These are phyloP conservation scores for Turritis glabra DNA, from an alignment of 345 rosid genomes.

Conservation along the genomic window DNA sequence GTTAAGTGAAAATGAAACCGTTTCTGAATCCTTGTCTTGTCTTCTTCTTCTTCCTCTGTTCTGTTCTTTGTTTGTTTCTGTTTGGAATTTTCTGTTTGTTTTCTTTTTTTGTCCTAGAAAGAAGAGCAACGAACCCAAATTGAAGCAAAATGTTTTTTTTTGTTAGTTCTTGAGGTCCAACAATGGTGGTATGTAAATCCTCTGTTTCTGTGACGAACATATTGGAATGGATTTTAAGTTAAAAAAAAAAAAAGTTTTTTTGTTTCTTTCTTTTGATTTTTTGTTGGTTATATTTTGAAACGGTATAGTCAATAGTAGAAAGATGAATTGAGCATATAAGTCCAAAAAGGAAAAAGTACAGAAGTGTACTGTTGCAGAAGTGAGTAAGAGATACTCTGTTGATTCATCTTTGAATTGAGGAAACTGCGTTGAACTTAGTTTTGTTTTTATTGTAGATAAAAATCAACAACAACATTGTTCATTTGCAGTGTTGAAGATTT, in stretches of 20 bases:
- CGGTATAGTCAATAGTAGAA: conserved; percentile 14
- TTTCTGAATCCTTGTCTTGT: not conserved
- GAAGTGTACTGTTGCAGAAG: conserved; percentile 34
- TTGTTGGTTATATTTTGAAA: conserved; percentile 17
- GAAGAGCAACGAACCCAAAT: not conserved
- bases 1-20: conserved; percentile 64
- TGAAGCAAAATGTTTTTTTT: conserved; percentile 14
- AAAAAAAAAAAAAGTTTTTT: not conserved
- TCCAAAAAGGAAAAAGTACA: conserved; percentile 24
- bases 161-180: conserved; percentile 8
- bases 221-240: not conserved
- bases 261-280: not conserved
- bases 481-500: conserved; percentile 30
- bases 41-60: conserved; percentile 24
- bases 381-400: conserved; percentile 20
- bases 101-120: not conserved
- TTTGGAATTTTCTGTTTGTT: conserved; percentile 19
- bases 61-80: conserved; percentile 15
- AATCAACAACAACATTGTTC: conserved; percentile 18
- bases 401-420: conserved; percentile 4
- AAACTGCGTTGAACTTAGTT: conserved; percentile 37
- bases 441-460: conserved; percentile 29
- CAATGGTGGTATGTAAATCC: conserved; percentile 28
- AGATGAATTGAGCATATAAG: not conserved
- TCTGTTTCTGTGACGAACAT: conserved; percentile 28